Evolutionary conservation across 352 stramenopile genomes (phyloP), one percentile per base, ranked within the genome.

Genomic region (Phytophthora macrochlamydospora): DNA sequence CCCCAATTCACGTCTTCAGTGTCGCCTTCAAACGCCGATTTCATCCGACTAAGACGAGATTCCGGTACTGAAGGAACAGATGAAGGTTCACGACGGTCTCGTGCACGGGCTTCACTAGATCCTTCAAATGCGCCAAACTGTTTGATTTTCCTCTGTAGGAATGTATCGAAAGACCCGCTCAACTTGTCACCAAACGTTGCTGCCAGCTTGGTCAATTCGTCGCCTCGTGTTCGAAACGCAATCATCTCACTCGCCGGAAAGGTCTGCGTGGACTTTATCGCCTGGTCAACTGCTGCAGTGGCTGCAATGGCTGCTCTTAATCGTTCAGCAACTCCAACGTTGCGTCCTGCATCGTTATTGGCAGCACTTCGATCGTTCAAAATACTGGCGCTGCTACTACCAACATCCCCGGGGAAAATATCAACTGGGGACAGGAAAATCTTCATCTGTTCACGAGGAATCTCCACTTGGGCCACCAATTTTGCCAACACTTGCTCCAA

Each of bases 191-290:
- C 66, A 50, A 89, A 85, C 4, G n/a, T 50, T 4, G 59, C 65
- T 2, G 72, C 70, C 12, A 93, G 31, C 62, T 74, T 78, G 6
- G 52, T 55, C 7, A 93, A 59, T 43, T 92, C 85, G 1, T 90
- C 83, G 14, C 81, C 76, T 9, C 81, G 81, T 1, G 67, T 44
- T 30, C 75, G 76, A 56, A 93, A 85, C 2, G 83, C 85, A 1
- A 51, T 32, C 85, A 93, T 91, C 30, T 93, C 79, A 53, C 67
- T 83, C 7, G 85, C 83, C 32, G 85, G 85, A 48, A 80, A 91
- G 5, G 67, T 52, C 7, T 67, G 65, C 4, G 83, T 90, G 0
- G 85, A 84, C 51, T 85, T 83, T 51, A 91, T 84, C 2, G 83
- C 85, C 9, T 76, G 42, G 51, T 87, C 78, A 6, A 93, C 51